Base-by-base conservation (phyloP, 345 rosid genomes). In the Abelmoschus esculentus region DNA sequence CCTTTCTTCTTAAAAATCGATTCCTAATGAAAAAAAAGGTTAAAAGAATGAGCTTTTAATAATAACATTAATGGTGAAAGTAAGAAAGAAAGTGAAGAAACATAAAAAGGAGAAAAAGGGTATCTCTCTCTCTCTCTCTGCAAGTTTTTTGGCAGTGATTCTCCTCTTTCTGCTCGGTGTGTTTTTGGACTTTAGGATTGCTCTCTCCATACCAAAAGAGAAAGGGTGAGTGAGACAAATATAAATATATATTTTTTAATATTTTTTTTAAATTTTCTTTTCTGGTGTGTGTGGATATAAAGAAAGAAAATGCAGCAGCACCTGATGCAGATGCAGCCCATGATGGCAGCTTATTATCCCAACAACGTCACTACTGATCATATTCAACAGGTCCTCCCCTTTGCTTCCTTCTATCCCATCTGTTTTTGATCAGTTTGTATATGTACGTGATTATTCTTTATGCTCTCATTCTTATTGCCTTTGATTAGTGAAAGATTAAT, bases 281-380 rank as follows among this genome's bases (percentile, higher is more conserved):
- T 12, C 4, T 40, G 8, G 14, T 77, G 68, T 72, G 78, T 75
- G 76, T 72, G 73, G 74, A 70, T 79, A 83, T 74, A 66, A 83
- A 84, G 85, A 73, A 72, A 77, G 78, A 77, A 82, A 75, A 86
- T 89, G 91, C 97, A 95, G 83, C 99, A 95, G 98, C 99, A 91
- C 96, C 99, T 91, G 96, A 90, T 90, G 93, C 98, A 95, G 93
- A 90, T 88, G 97, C 99, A 96, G 93, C 99, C 97, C 95, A 87
- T 89, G 97, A 96, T 96, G 98, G 96, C 98, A 77, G 87, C 98
- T 73, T 96, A 90, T 86, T 92, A 92, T 80, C 91, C 99, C 75
- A 92, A 84, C 92, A 95, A 92, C 93, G 99, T 96, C 88, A 96
- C 99, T 57, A 90, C 97, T 85, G 99, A 96, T 92, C 99, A 92